Evolutionary conservation across 1,139 yeast genomes (phyloP).

Genomic region (Pichia sp.): DNA sequence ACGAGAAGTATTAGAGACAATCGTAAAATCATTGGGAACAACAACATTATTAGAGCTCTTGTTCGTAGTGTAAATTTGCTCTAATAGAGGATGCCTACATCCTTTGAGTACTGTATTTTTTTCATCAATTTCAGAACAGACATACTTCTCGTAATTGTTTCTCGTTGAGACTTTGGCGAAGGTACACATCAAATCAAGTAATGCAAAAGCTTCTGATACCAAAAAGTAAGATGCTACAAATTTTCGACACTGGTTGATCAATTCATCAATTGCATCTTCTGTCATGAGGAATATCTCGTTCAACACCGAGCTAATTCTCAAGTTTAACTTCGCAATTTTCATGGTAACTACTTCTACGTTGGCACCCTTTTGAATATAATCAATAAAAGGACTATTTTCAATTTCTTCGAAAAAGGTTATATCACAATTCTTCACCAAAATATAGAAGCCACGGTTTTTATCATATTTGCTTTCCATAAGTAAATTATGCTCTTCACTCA

Average conservation of each 20-base stretch:
- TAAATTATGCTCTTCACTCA: conserved; percentile 28
- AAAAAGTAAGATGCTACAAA: conserved; percentile 38
- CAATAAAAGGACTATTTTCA: conserved; percentile 31
- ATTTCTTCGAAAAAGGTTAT: conserved; percentile 5
- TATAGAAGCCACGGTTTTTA: conserved; percentile 36
- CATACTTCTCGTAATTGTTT: conserved; percentile 27
- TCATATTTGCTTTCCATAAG: conserved; percentile 36
- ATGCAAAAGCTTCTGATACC: conserved; percentile 42
- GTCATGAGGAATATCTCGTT: conserved; percentile 40
- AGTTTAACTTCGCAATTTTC: conserved; percentile 39
- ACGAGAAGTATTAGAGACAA: conserved; percentile 35
- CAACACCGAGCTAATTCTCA: conserved; percentile 37
- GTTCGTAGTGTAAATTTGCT: conserved; percentile 13
- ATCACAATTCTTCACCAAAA: conserved; percentile 28
- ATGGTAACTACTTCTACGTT: conserved; percentile 40
- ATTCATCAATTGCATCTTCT: conserved; percentile 36
- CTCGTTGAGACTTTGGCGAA: conserved; percentile 31
- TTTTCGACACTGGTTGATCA: conserved; percentile 30
- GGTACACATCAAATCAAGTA: conserved; percentile 40
- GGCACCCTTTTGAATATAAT: conserved; percentile 32
- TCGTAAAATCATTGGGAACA: conserved; percentile 38
- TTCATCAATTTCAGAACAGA: conserved; percentile 33
- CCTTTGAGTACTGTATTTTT: conserved; percentile 31
- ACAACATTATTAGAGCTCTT: conserved; percentile 18
- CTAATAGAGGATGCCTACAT: conserved; percentile 42